Evolutionary conservation across 176 grass and related monocot genomes (phyloP).

Genomic region (Coix lacrymajobi): DNA sequence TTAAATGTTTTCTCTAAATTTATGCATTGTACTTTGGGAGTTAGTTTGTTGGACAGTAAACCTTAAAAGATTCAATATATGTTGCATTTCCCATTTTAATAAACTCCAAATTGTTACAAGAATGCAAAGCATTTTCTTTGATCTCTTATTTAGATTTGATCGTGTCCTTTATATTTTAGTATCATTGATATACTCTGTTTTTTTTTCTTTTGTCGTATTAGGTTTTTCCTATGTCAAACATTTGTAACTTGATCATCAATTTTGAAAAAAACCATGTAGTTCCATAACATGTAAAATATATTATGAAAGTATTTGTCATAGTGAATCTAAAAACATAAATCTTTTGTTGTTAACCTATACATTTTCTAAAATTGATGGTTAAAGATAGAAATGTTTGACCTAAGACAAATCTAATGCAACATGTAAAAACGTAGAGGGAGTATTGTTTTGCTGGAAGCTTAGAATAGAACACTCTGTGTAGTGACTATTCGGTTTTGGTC

Average conservation of each 20-base stretch:
- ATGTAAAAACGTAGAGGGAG: not conserved
- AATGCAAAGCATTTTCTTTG: not conserved
- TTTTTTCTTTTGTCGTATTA: not conserved
- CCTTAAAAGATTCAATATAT: not conserved
- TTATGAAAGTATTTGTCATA: not conserved
- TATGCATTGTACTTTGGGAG: not conserved
- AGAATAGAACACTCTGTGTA: not conserved
- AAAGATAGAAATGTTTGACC: not conserved
- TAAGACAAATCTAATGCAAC: too few species aligned
- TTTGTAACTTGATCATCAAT: not conserved
- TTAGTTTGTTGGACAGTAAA: not conserved
- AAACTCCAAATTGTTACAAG: not conserved
- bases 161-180: not conserved
- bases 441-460: not conserved
- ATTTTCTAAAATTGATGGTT: not conserved
- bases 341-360: not conserved
- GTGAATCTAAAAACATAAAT: not conserved
- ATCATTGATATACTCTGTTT: not conserved
- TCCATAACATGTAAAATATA: not conserved
- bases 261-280: not conserved
- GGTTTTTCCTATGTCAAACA: not conserved
- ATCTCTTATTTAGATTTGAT: not conserved
- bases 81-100: not conserved
- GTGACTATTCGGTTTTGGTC: not conserved
- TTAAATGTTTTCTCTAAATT: not conserved